Base-by-base conservation (phyloP, 78 protist genomes). In the Dictyostelium purpureum region DNA sequence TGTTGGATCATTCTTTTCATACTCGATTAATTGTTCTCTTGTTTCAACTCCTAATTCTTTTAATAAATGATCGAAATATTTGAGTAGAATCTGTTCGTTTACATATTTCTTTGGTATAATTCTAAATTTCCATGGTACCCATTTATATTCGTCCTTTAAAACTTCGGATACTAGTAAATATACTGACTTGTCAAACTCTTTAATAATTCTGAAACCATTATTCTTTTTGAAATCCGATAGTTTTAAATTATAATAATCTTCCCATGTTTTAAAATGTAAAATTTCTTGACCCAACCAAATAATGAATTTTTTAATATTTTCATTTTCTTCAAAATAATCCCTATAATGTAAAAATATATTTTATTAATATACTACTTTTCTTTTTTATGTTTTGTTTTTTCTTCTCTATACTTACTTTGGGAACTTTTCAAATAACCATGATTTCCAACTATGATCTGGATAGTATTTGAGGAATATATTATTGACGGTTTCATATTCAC, bases 391-490 rank as follows among this genome's bases (percentile, higher is more conserved):
- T n/a, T n/a, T n/a, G n/a, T n/a, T n/a, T n/a, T n/a, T n/a, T n/a
- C n/a, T n/a, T n/a, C n/a, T n/a, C n/a, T n/a, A n/a, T 33, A 47
- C 16, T 42, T 49, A 45, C 40, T 71, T 52, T 26, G 57, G 66
- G 0, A 4, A 11, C 5, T 18, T 19, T 31, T 73, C 80, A 43
- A 85, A 85, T 42, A 85, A n/a, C 92, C 92, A 85, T 19, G 75
- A 51, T 26, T 85, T 85, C 92, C 92, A 85, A 3, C 2, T 2
- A 40, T 56, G 14, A 2, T 85, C 54, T 16, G 80, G 80, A 26
- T 43, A 85, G 35, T 56, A 28, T 14, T 10, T 24, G 6, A 0
- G 0, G 9, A 85, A 52, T 31, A 70, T 51, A 6, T 19, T 33
- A 5, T 42, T 14, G 7, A 85, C 59, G 7, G 7, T 4, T 2